Evolutionary conservation across 2,329 filamentous ascomycete genomes (phyloP).

Genomic region (Phialophora chinensis): DNA sequence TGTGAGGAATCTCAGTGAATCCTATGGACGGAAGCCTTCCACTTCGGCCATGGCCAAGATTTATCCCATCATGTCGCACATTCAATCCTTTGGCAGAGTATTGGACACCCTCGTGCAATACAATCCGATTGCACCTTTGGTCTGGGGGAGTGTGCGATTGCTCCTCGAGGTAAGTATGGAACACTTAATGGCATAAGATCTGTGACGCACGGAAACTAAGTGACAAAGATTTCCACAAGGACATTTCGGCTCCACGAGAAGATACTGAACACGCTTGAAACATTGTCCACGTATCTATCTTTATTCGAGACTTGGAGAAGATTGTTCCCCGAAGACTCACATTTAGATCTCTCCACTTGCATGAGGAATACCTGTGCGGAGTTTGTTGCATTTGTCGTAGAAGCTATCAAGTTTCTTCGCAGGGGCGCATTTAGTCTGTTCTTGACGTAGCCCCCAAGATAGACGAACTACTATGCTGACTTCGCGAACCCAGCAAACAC

Average conservation of each 20-base stretch:
- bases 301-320: constrained; percentile 5
- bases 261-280: constrained; percentile 3
- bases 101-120: background rate
- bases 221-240: constrained; percentile 5
- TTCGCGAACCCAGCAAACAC: constrained; percentile 1
- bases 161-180: constrained; percentile 2
- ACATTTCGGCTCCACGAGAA: constrained; percentile 2
- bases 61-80: constrained; percentile 4
- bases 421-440: constrained; percentile 2
- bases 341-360: constrained; percentile 3
- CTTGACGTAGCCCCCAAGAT: constrained; percentile 3
- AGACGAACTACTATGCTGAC: constrained; percentile 2
- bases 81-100: constrained; percentile 5
- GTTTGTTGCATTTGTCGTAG: constrained; percentile 3
- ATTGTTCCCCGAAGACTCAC: constrained; percentile 1
- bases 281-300: constrained; percentile 5
- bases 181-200: constrained; percentile 2
- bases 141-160: constrained; percentile 4
- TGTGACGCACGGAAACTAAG: constrained; percentile 4
- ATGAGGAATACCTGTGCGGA: constrained; percentile 2
- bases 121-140: constrained; percentile 1
- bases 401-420: constrained; percentile 5
- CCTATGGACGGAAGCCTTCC: constrained; percentile 4
- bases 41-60: constrained; percentile 4
- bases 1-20: constrained; percentile 1